Conservation (phyloP, 1,139 yeast species). For the Keqinozyma sinolaborantium region DNA sequence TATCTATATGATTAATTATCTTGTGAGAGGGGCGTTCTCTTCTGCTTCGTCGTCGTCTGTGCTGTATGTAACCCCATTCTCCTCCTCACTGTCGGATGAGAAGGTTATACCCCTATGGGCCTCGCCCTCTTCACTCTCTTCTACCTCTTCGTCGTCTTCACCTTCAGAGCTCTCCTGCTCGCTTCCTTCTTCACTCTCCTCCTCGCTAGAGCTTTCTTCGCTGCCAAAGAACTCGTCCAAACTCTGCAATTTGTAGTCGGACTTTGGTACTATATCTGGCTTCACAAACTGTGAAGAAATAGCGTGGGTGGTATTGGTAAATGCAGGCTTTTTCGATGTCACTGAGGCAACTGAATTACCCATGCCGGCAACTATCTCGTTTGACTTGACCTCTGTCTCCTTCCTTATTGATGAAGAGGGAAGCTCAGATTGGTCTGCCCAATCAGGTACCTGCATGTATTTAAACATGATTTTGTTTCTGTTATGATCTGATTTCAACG, state of each 20-base stretch:
- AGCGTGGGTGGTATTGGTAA: conserved; percentile 22
- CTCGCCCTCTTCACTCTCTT: conserved; percentile 9
- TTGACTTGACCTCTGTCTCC: conserved; percentile 21
- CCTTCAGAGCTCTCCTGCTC: conserved; percentile 21
- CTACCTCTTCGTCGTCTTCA: conserved; percentile 7
- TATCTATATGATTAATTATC: background rate
- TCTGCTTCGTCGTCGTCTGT: conserved; percentile 2
- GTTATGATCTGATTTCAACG: conserved; percentile 6
- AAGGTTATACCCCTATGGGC: conserved; percentile 3
- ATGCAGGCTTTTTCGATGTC: conserved; percentile 14
- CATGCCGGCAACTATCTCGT: conserved; percentile 14
- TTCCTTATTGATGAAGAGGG: conserved; percentile 39
- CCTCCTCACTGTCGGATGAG: conserved; percentile 2
- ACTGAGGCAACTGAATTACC: conserved; percentile 14
- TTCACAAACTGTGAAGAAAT: conserved; percentile 21
- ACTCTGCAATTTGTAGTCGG: conserved; percentile 62
- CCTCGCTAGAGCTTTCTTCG: conserved; percentile 36
- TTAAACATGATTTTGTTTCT: conserved; percentile 16
- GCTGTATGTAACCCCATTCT: conserved; percentile 2
- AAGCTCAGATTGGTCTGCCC: conserved; percentile 31
- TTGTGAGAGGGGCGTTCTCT: conserved; percentile 1
- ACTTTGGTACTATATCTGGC: conserved; percentile 11
- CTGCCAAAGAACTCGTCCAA: conserved; percentile 79
- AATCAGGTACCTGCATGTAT: conserved; percentile 26
- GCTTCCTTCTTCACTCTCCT: conserved; percentile 22